Evolutionary conservation across 2,329 filamentous ascomycete species (phyloP), one percentile per base, ranked within the genome.

Genomic region (Epichloe sp.): DNA sequence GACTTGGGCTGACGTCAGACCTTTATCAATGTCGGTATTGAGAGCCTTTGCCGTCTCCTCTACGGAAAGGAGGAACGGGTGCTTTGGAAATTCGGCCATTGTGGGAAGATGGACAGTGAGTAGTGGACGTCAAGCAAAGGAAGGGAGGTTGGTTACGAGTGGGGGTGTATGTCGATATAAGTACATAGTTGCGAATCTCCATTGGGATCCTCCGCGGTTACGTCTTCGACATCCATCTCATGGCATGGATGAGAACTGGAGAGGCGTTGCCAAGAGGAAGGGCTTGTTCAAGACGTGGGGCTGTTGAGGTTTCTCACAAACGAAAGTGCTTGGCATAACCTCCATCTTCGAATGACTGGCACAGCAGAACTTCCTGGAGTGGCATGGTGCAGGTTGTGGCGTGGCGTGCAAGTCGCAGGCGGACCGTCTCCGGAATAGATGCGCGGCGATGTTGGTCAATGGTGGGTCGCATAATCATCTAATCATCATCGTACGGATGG

Each of bases 21-120:
- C 86, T 62, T 77, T 81, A 54, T 88, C 83, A 50, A 81, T 62
- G 60, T 85, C 74, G 49, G 83, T 83, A 37, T 73, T 70, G 49
- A 86, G 74, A 54, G 79, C 74, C 50, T 76, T 68, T 31, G 78
- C 79, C 53, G 86, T 83, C 65, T 85, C 75, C 56, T 78, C 69
- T 58, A 77, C 72, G 21, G 76, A 64, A 47, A 87, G 74, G 53
- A 82, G 75, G 60, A 81, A 83, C 31, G 80, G 78, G 59, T 81
- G 79, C 49, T 70, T 72, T 50, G 73, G 65, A 56, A 74, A 78
- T 50, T 71, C 69, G 57, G 63, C 66, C 62, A 61, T 59, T 61
- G 54, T 59, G 58, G 50, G 53, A 55, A 8, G 51, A 53, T 14
- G 55, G 49, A 48, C 45, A 44, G 48, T 48, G 34, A 43, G 37